Evolutionary conservation across 2,329 filamentous ascomycete genomes (phyloP), one percentile per base, ranked within the genome.

Genomic region (Stromatinia cepivora): DNA sequence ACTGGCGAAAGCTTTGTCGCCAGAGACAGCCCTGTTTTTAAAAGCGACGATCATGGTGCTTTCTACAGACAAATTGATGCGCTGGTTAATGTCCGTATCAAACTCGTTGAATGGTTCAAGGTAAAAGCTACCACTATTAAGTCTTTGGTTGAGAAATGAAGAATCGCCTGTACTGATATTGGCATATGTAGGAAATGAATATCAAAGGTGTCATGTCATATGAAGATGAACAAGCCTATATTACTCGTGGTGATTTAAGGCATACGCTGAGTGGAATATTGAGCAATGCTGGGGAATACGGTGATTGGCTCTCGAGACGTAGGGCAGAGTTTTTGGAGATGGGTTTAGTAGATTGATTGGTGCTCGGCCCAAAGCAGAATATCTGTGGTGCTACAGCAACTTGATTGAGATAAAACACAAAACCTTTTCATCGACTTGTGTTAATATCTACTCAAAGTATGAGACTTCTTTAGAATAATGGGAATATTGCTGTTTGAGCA

Each of bases 1-100:
- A 20, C 15, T 22, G 61, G 61, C 1, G 17, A 25, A 3, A 4
- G 15, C 15, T 22, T 25, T 28, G 2, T 52, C 5, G 34, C 39
- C n/a, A 50, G 6, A 22, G 0, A 39, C 3, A 7, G 1, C 1
- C 34, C 15, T 1, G 4, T 25, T 3, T 52, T 63, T n/a, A 50
- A 22, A 52, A 63, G 61, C 6, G 46, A 63, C 11, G 46, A 36
- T 0, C 28, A 52, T 17, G 46, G 61, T 8, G 61, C 34, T 28
- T 63, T 63, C 46, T 63, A 63, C 46, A 52, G 22, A 39, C 46
- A 63, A 22, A 42, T 8, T 20, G 61, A 52, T 28, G 61, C 61
- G 3, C 11, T 63, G 3, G 4, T 28, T 15, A 63, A 28, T 22
- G 46, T 10, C n/a, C 46, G 61, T 11, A 5, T 39, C 2, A 52